Percentiles rank a stretch among this genome's conserved stretches.
phyloP scores from a whole-genome alignment of 805 yeast species.

The Candida suzukii region DNA sequence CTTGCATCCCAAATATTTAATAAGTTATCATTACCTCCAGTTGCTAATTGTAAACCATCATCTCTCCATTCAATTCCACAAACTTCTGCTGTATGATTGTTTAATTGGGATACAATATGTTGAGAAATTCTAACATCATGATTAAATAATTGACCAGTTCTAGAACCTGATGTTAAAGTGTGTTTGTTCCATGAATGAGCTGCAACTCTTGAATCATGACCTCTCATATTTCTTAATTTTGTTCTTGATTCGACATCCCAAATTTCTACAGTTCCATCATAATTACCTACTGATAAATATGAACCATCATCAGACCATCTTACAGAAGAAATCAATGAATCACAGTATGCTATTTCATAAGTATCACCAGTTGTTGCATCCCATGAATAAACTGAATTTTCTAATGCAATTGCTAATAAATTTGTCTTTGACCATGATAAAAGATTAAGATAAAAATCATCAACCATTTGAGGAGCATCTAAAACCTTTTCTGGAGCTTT shows the following conservation, averaged over 20 bases:
- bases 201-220: conserved; percentile 71
- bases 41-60: conserved; percentile 81
- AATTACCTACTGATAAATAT: conserved; percentile 76
- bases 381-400: conserved; percentile 82
- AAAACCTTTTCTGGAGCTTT: conserved; percentile 87
- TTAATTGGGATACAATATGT: conserved; percentile 58
- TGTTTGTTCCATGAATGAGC: conserved; percentile 83
- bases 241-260: conserved; percentile 84
- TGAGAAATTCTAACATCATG: conserved; percentile 84
- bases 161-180: conserved; percentile 77
- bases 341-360: conserved; percentile 52
- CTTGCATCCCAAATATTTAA: conserved; percentile 93
- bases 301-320: conserved; percentile 91
- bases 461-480: conserved; percentile 92
- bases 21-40: conserved; percentile 92
- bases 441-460: conserved; percentile 85
- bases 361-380: conserved; percentile 81
- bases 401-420: conserved; percentile 82
- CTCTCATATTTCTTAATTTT: conserved; percentile 72
- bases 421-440: conserved; percentile 84
- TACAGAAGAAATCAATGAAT: conserved; percentile 57
- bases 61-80: conserved; percentile 84
- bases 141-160: conserved; percentile 76
- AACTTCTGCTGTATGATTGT: conserved; percentile 77
- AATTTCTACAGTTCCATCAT: conserved; percentile 79